Conservation (phyloP, 2,329 filamentous ascomycete species). For the Ascochyta pisi region DNA sequence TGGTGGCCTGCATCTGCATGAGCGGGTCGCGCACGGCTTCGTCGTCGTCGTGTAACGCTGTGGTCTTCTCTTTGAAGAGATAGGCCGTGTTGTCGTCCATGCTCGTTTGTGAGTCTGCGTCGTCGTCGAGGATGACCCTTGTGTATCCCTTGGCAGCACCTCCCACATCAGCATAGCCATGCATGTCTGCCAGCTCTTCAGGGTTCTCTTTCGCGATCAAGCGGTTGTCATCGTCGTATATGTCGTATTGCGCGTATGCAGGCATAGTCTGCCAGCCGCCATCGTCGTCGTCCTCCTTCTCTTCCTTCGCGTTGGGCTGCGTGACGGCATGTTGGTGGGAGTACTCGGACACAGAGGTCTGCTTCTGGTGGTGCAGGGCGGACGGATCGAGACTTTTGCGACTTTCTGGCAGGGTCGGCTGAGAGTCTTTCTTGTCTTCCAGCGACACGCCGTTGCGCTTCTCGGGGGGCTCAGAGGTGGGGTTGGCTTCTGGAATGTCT, state of each 20-base stretch:
- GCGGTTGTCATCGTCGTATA: conserved; percentile 92
- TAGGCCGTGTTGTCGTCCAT: conserved; percentile 98
- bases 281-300: conserved; percentile 65
- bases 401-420: conserved; percentile 8
- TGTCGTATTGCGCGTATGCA: conserved; percentile 87
- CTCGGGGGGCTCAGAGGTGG: neutral
- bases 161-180: conserved; percentile 78
- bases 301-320: conserved; percentile 54
- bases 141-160: conserved; percentile 96
- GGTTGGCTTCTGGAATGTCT: neutral
- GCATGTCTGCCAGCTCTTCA: conserved; percentile 71
- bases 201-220: conserved; percentile 82
- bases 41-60: conserved; percentile 70
- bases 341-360: conserved; percentile 73
- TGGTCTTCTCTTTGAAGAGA: conserved; percentile 79
- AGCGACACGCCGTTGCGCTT: conserved; percentile 1
- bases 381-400: conserved; percentile 19
- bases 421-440: conserved; percentile 7
- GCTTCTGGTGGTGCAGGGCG: conserved; percentile 11
- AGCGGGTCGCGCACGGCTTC: conserved; percentile 80
- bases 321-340: conserved; percentile 82
- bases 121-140: conserved; percentile 91
- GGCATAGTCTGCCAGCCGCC: conserved; percentile 97
- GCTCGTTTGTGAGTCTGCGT: conserved; percentile 90
- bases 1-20: conserved; percentile 93